These are phyloP conservation scores for Polytrichum formosum DNA, from an alignment of 225 moss, liverwort and hornwort species.

Conservation along the genomic window DNA sequence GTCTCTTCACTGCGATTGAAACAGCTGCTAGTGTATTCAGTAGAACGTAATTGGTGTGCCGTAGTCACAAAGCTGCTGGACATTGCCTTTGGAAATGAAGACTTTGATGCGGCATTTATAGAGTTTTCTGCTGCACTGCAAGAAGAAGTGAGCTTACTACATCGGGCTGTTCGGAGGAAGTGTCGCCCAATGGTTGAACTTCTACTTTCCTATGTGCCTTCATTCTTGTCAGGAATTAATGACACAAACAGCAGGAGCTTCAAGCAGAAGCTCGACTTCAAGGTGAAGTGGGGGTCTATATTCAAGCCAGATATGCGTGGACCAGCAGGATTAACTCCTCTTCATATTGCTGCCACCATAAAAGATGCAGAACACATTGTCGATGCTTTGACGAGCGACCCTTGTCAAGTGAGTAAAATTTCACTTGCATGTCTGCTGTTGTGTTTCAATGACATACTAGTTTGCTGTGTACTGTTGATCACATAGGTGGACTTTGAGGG, in stretches of 20 bases:
- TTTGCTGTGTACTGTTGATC: too few relatives aligned
- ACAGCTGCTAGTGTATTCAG: conserved; percentile 61
- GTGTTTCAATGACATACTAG: too few relatives aligned
- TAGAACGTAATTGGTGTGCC: conserved; percentile 84
- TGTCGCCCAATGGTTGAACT: conserved; percentile 70
- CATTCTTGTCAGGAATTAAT: conserved; percentile 22
- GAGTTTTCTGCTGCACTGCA: conserved; percentile 43
- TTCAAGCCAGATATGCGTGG: conserved; percentile 85
- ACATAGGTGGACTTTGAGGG: too few relatives aligned
- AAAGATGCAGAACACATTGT: conserved; percentile 62
- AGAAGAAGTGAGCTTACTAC: conserved; percentile 63
- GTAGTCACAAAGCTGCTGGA: conserved; percentile 72
- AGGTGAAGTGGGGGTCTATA: conserved; percentile 35
- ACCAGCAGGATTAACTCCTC: conserved; percentile 63
- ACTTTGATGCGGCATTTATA: conserved; percentile 32
- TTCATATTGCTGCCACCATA: conserved; percentile 87
- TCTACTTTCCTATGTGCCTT: conserved; percentile 62
- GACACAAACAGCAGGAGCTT: conserved; percentile 25
- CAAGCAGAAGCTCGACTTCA: conserved; percentile 33
- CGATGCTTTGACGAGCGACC: conserved; percentile 80
- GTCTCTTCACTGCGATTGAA: conserved; percentile 28
- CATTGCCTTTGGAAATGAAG: conserved; percentile 50
- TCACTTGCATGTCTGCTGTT: too few relatives aligned
- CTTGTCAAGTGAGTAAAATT: conserved; percentile 59
- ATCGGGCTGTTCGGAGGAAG: conserved; percentile 77